Percentiles rank a stretch among this genome's conserved stretches.
Conservation (phyloP, 2,329 filamentous ascomycete genomes). For the Rhexocercosporidium sp. region DNA sequence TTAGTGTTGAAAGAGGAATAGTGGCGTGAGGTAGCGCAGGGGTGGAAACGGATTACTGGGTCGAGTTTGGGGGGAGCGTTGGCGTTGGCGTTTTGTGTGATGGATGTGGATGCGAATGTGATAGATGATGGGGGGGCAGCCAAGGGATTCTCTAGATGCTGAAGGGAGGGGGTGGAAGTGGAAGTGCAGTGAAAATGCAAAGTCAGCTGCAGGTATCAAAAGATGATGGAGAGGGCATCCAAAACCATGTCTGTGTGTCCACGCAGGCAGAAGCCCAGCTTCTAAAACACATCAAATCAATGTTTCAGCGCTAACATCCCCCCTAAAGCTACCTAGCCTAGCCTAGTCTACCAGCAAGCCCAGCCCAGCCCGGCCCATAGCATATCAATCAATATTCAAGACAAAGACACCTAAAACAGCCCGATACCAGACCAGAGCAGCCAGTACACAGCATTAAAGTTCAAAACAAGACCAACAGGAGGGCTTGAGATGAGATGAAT, state of each 20-base stretch:
- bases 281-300: neutral
- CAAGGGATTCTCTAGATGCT: neutral
- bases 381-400: neutral
- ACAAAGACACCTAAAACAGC: neutral
- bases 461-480: neutral
- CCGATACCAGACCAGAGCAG: neutral
- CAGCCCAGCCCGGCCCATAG: neutral
- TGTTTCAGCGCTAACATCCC: neutral
- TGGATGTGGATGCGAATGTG: too few species aligned
- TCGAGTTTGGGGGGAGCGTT: neutral
- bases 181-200: too few species aligned
- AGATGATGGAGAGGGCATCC: too few species aligned
- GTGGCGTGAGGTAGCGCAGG: conserved; percentile 2
- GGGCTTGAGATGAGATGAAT: neutral
- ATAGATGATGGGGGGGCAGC: too few species aligned
- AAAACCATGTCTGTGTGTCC: too few species aligned
- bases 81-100: neutral
- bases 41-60: conserved; percentile 30
- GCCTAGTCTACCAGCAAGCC: neutral
- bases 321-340: neutral
- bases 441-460: neutral
- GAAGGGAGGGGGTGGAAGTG: neutral
- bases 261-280: neutral
- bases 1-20: neutral
- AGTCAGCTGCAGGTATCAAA: too few species aligned